These are phyloP conservation scores for Phytophthora podocarpi DNA, from an alignment of 352 stramenopile species.

Conservation along the genomic window DNA sequence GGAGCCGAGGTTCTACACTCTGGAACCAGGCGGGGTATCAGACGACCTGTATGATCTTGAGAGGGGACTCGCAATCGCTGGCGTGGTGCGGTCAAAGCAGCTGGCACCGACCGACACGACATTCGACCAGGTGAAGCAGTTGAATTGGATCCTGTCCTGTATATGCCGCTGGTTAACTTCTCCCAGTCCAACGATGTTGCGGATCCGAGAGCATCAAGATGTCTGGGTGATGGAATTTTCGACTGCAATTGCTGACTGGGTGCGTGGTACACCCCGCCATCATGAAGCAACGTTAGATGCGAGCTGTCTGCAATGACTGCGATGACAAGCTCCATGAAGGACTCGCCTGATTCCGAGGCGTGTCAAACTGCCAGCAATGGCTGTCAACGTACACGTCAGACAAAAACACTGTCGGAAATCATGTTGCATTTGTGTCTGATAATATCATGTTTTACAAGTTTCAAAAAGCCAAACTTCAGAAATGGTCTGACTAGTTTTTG, in stretches of 20 bases:
- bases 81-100: slow-evolving; percentile 28
- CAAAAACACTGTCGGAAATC: too few relatives aligned
- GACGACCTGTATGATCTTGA: slow-evolving; percentile 21
- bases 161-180: slow-evolving; percentile 5
- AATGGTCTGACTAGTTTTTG: slow-evolving; percentile 14
- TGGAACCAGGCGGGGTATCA: slow-evolving; percentile 31
- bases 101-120: slow-evolving; percentile 6
- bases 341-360: too few relatives aligned
- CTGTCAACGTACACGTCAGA: too few relatives aligned
- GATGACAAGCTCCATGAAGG: too few relatives aligned
- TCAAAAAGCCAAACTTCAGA: slow-evolving; percentile 7
- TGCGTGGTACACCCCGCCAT: slow-evolving; percentile 1
- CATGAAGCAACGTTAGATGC: background rate
- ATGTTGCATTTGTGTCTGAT: too few relatives aligned
- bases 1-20: slow-evolving; percentile 12
- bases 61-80: slow-evolving; percentile 16
- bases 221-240: slow-evolving; percentile 2
- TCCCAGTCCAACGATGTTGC: too few relatives aligned
- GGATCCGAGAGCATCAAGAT: slow-evolving; percentile 24
- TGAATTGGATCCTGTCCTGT: slow-evolving; percentile 1
- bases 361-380: too few relatives aligned
- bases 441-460: background rate
- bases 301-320: background rate
- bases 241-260: slow-evolving; percentile 5
- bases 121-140: slow-evolving; percentile 20